Evolutionary conservation across 345 rosid genomes (phyloP).

Genomic region (Diplotaxis tenuifolia): DNA sequence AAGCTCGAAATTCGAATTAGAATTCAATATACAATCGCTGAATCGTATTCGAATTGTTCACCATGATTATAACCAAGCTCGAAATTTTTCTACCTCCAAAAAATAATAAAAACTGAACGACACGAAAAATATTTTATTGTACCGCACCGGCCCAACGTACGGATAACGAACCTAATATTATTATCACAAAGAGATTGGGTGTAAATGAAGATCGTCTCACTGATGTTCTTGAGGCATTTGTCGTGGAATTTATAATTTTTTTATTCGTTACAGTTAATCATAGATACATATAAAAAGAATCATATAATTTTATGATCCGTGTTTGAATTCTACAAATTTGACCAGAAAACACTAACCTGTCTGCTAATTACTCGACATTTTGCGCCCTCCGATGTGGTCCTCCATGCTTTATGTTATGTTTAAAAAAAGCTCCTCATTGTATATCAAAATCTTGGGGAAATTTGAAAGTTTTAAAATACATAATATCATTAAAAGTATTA

Average conservation of each 20-base stretch:
- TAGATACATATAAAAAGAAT: slow-evolving; percentile 10
- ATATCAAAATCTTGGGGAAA: neutral
- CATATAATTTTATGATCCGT: neutral
- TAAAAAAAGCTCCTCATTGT: neutral
- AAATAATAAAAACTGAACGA: neutral
- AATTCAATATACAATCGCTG: neutral
- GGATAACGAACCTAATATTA: slow-evolving; percentile 14
- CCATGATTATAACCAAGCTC: neutral
- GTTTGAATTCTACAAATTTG: slow-evolving; percentile 28
- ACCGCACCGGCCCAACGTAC: slow-evolving; percentile 15
- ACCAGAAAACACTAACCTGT: slow-evolving; percentile 21
- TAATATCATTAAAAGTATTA: too few relatives aligned
- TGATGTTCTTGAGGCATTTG: slow-evolving; percentile 21
- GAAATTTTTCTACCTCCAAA: neutral
- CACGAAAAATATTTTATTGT: neutral
- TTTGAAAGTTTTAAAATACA: too few relatives aligned
- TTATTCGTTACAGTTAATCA: slow-evolving; percentile 16
- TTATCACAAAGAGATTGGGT: slow-evolving; percentile 8
- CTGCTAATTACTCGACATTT: slow-evolving; percentile 25
- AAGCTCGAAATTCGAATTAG: neutral
- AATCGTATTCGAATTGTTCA: neutral
- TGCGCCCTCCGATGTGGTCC: slow-evolving; percentile 26
- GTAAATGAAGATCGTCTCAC: neutral
- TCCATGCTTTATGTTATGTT: slow-evolving; percentile 2
- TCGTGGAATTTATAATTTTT: slow-evolving; percentile 19